A percentile compares a stretch with the other conserved stretches of the same genome.
These are phyloP conservation scores for Dactylorhiza incarnata DNA, from an alignment of 106 monocot genomes.

Conservation along the genomic window DNA sequence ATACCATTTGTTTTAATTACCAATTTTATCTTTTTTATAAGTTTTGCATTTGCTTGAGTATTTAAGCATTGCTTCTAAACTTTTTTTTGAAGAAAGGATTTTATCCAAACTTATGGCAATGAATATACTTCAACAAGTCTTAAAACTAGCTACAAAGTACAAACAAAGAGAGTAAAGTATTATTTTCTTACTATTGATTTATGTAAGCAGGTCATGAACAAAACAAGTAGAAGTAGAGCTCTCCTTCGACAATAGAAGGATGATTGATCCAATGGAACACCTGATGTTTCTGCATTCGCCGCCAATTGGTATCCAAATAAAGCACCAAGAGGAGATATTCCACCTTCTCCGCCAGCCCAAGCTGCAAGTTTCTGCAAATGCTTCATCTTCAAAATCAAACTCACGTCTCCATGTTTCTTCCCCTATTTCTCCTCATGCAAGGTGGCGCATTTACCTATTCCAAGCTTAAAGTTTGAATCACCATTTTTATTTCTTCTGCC, in stretches of 20 bases:
- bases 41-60: too few species aligned
- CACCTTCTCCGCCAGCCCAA: conserved; percentile 56
- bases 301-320: conserved; percentile 51
- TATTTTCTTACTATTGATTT: too few species aligned
- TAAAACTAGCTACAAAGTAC: too few species aligned
- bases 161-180: too few species aligned
- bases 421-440: conserved; percentile 50
- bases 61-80: too few species aligned
- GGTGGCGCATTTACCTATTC: conserved; percentile 8
- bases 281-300: conserved; percentile 41
- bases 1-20: too few species aligned
- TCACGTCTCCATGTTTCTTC: conserved; percentile 33
- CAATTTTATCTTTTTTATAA: too few species aligned
- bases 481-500: conserved; percentile 5
- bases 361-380: conserved; percentile 61
- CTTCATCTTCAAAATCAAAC: conserved; percentile 47
- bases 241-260: conserved; percentile 61
- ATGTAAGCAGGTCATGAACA: background rate
- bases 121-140: too few species aligned
- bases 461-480: background rate
- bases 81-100: too few species aligned
- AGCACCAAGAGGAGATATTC: conserved; percentile 56
- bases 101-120: too few species aligned
- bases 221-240: conserved; percentile 8
- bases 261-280: conserved; percentile 51